A percentile compares a stretch with the other conserved stretches of the same genome.
Evolutionary conservation across 352 stramenopile genomes (phyloP).

Genomic region (Phytophthora agathidicida): DNA sequence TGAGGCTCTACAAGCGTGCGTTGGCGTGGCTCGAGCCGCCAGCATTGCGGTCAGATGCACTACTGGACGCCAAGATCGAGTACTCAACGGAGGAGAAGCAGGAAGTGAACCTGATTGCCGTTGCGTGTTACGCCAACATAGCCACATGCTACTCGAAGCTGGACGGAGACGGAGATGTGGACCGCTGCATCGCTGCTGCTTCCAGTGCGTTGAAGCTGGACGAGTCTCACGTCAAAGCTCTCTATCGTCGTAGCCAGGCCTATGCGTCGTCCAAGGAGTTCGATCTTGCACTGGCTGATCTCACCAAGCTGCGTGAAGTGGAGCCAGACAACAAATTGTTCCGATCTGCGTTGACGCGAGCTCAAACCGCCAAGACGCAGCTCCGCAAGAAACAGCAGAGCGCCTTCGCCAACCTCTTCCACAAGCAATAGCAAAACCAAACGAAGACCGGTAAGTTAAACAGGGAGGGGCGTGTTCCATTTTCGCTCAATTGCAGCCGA

Average conservation of each 20-base stretch:
- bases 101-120: conserved; percentile 36
- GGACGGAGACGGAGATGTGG: conserved; percentile 19
- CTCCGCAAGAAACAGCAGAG: conserved; percentile 47
- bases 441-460: conserved; percentile 57
- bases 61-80: conserved; percentile 30
- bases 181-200: conserved; percentile 57
- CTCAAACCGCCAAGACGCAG: conserved; percentile 38
- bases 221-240: conserved; percentile 59
- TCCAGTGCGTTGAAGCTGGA: conserved; percentile 53
- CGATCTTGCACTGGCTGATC: conserved; percentile 56
- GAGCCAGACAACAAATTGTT: conserved; percentile 59
- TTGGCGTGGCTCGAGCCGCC: conserved; percentile 66
- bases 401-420: conserved; percentile 46
- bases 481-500: conserved; percentile 33
- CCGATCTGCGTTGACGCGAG: conserved; percentile 36
- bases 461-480: conserved; percentile 61
- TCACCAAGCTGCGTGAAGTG: conserved; percentile 37
- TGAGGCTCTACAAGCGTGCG: conserved; percentile 54
- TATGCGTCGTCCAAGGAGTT: conserved; percentile 63
- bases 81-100: conserved; percentile 48
- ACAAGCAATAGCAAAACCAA: conserved; percentile 14
- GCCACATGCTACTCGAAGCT: conserved; percentile 70
- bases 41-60: conserved; percentile 8
- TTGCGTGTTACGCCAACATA: conserved; percentile 66
- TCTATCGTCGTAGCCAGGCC: conserved; percentile 71